Percentiles rank a stretch among this genome's conserved stretches.
These are phyloP conservation scores for Talaromyces thailandensis DNA, from an alignment of 495 filamentous ascomycete genomes.

Conservation along the genomic window DNA sequence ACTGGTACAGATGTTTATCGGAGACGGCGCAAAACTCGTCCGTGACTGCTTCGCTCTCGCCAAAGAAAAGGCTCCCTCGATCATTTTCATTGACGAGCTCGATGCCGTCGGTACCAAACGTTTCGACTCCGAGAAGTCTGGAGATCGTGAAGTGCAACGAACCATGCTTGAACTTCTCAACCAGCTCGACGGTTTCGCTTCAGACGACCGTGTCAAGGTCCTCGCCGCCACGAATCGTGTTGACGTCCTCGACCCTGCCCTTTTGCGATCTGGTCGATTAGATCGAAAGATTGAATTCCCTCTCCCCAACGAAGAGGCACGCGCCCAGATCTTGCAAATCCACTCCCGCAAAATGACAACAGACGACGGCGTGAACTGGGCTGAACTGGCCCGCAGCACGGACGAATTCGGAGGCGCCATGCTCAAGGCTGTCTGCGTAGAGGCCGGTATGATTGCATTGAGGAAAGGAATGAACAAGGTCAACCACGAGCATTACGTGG, in stretches of 20 bases:
- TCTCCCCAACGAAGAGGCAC: constrained; percentile 96
- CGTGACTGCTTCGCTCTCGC: constrained; percentile 95
- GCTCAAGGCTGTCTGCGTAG: constrained; percentile 96
- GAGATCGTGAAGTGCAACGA: constrained; percentile 95
- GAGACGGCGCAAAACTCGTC: constrained; percentile 95
- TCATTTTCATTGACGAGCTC: constrained; percentile 99
- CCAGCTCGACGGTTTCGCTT: constrained; percentile 96
- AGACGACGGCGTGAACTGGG: constrained; percentile 90
- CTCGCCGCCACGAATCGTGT: constrained; percentile 97
- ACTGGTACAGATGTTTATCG: constrained; percentile 99
- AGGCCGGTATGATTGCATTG: constrained; percentile 98
- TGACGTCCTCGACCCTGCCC: constrained; percentile 91
- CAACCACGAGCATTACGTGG: constrained; percentile 96
- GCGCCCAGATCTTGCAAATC: constrained; percentile 94
- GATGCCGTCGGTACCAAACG: constrained; percentile 97
- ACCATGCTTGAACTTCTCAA: constrained; percentile 99
- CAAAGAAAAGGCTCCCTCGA: constrained; percentile 96
- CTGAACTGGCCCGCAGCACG: constrained; percentile 89
- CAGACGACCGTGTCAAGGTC: constrained; percentile 98
- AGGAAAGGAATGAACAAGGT: constrained; percentile 89
- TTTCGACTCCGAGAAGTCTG: constrained; percentile 97
- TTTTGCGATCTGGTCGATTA: constrained; percentile 87
- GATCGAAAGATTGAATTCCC: constrained; percentile 99
- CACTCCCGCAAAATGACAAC: constrained; percentile 98
- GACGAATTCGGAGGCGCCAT: constrained; percentile 98